Percentiles rank a stretch among this genome's conserved stretches.
phyloP scores from a whole-genome alignment of 371 early-diverging fungal species.

The Smittium culicis region DNA sequence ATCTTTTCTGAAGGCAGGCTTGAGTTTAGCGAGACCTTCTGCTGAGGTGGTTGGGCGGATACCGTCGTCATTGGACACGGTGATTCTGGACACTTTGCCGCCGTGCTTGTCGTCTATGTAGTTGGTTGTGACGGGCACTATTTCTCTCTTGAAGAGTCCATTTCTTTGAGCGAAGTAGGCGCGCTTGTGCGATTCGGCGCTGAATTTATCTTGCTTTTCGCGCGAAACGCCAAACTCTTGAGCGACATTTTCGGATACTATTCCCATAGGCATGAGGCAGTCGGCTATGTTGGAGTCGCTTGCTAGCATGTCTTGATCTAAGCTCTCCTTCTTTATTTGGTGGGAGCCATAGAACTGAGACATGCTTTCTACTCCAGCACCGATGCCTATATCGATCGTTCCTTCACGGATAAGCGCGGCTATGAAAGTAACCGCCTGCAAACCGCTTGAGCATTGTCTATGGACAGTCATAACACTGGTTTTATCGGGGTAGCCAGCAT shows the following conservation, averaged over 20 bases:
- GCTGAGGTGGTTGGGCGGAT: conserved; percentile 70
- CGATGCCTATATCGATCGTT: conserved; percentile 70
- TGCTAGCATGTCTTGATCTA: conserved; percentile 81
- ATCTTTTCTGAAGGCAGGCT: conserved; percentile 79
- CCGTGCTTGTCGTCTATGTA: no score
- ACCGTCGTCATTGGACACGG: conserved; percentile 78
- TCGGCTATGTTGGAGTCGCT: conserved; percentile 86
- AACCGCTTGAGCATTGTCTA: conserved; percentile 90
- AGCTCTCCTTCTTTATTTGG: conserved; percentile 57
- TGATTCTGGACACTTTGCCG: conserved; percentile 60
- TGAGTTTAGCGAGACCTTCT: conserved; percentile 60
- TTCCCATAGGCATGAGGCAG: conserved; percentile 78
- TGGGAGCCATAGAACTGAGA: conserved; percentile 80
- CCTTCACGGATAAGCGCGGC: conserved; percentile 76
- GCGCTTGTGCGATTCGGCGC: no score
- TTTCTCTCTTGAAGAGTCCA: no score
- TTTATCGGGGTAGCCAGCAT: conserved; percentile 64
- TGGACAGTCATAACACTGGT: conserved; percentile 82
- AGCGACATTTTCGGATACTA: conserved; percentile 92
- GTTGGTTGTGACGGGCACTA: conserved; percentile 77
- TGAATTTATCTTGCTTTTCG: conserved; percentile 71
- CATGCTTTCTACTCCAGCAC: conserved; percentile 93
- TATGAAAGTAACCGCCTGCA: conserved; percentile 86
- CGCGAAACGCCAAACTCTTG: conserved; percentile 66
- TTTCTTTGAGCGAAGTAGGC: no score